Percentiles rank a stretch among this genome's conserved stretches.
Conservation (phyloP, 2,329 filamentous ascomycete genomes). For the Hymenoscyphus occultus region DNA sequence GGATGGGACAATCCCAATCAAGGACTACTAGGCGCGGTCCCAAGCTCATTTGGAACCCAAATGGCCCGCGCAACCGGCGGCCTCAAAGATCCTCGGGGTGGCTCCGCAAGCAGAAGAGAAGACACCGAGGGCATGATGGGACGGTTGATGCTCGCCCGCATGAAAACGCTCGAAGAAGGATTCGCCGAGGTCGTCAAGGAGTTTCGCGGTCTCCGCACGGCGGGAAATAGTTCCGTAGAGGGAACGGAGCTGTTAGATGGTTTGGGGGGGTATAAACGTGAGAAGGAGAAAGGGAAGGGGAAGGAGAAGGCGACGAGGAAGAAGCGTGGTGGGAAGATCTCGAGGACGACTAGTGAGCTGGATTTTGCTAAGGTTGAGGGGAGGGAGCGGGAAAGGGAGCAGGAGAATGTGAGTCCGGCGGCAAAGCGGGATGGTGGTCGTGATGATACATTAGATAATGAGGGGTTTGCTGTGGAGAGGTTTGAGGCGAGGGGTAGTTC, state of each 20-base stretch:
- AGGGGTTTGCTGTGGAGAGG: constrained; percentile 11
- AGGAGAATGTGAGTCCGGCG: not conserved
- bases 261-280: constrained; percentile 1
- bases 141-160: constrained; percentile 78
- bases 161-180: constrained; percentile 90
- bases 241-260: constrained; percentile 17
- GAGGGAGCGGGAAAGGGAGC: constrained; percentile 7
- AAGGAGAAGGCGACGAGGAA: constrained; percentile 11
- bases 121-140: constrained; percentile 69
- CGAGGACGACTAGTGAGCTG: constrained; percentile 23
- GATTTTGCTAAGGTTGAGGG: constrained; percentile 16
- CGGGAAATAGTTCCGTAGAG: constrained; percentile 30
- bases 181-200: constrained; percentile 84
- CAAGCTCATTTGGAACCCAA: constrained; percentile 77
- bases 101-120: constrained; percentile 38
- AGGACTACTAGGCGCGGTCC: constrained; percentile 60
- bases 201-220: constrained; percentile 45
- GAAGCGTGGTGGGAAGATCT: constrained; percentile 5
- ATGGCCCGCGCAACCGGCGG: constrained; percentile 70
- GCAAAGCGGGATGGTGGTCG: not conserved
- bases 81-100: constrained; percentile 45
- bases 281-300: constrained; percentile 13
- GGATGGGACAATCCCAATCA: constrained; percentile 63
- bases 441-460: constrained; percentile 16
- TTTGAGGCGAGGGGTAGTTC: constrained; percentile 27